These are phyloP conservation scores for Populus deltoides DNA, from an alignment of 345 rosid genomes.

Conservation along the genomic window DNA sequence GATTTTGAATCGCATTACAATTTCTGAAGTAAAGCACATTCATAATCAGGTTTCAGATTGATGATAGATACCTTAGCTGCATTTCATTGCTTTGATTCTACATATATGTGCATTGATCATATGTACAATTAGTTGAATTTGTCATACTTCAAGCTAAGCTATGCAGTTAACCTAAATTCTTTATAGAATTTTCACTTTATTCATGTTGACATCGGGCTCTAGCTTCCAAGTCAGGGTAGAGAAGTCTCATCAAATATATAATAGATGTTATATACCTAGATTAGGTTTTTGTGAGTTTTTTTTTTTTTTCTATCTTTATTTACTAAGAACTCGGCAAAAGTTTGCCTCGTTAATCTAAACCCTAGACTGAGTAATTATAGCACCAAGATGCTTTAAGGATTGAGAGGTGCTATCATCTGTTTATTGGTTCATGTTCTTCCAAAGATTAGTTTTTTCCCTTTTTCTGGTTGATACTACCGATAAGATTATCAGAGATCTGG, in stretches of 20 bases:
- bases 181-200: not conserved
- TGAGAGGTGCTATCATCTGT: not conserved
- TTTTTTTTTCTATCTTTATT: not conserved
- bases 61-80: not conserved
- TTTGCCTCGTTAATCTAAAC: not conserved
- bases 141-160: not conserved
- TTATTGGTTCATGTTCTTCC: not conserved
- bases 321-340: not conserved
- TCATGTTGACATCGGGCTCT: not conserved
- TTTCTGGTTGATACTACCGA: not conserved
- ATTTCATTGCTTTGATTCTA: not conserved
- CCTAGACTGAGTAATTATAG: not conserved
- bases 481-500: not conserved
- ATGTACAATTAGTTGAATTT: not conserved
- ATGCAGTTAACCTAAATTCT: not conserved
- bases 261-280: not conserved
- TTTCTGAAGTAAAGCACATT: not conserved
- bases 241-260: not conserved
- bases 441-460: not conserved
- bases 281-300: not conserved
- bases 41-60: not conserved
- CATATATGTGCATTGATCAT: not conserved
- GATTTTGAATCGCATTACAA: not conserved
- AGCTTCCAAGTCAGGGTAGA: not conserved
- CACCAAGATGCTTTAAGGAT: not conserved